Percentiles rank a stretch among this genome's conserved stretches.
Evolutionary conservation across 2,329 filamentous ascomycete genomes (phyloP).

Genomic region (Monilinia vaccinii-corymbosi): DNA sequence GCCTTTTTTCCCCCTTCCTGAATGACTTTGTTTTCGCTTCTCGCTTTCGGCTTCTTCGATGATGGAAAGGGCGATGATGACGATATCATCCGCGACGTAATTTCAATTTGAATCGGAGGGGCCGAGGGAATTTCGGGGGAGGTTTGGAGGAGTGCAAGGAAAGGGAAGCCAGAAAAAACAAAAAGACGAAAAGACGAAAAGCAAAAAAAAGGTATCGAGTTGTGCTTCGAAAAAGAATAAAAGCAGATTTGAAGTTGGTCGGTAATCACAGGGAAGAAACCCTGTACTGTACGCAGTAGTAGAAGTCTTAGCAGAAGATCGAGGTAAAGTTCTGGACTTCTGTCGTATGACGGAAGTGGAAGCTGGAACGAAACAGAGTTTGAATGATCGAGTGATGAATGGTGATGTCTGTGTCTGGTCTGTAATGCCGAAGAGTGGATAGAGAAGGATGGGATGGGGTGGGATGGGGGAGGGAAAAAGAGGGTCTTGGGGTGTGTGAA

Average conservation of each 20-base stretch:
- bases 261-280: neutral
- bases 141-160: neutral
- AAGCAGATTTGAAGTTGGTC: slow-evolving; percentile 4
- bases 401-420: neutral
- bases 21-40: slow-evolving; percentile 1
- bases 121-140: neutral
- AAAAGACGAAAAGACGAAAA: too few relatives aligned
- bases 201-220: too few relatives aligned
- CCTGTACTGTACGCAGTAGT: neutral
- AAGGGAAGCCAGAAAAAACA: neutral
- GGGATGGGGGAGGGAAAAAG: too few relatives aligned
- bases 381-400: too few relatives aligned
- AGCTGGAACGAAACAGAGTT: neutral
- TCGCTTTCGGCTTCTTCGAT: neutral
- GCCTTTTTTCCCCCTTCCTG: neutral
- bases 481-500: neutral
- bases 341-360: neutral
- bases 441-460: neutral
- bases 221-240: neutral
- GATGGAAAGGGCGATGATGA: neutral
- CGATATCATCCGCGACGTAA: neutral
- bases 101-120: neutral
- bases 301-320: too few relatives aligned
- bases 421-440: neutral
- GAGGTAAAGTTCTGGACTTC: slow-evolving; percentile 5